phyloP scores from a whole-genome alignment of 306 rosid species.

The Vachellia pachyceras region DNA sequence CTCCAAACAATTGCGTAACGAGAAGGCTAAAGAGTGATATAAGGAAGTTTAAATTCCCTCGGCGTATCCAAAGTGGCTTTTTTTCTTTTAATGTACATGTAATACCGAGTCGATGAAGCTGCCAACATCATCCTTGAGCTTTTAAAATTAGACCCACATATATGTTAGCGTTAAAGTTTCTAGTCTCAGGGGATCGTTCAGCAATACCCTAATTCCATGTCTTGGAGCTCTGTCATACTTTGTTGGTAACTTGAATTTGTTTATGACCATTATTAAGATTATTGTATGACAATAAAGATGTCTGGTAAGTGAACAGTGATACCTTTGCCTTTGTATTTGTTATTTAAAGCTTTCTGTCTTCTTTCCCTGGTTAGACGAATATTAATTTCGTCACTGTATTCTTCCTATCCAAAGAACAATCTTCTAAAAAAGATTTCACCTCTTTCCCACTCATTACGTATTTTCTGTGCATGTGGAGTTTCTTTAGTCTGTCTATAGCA shows the following conservation, averaged over 20 bases:
- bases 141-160: constrained; percentile 9
- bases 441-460: not conserved
- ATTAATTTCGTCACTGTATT: not conserved
- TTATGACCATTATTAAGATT: not conserved
- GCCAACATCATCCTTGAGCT: not conserved
- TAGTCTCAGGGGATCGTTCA: not conserved
- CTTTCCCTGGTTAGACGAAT: not conserved
- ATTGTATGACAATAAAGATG: not conserved
- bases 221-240: not conserved
- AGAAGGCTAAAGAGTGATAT: not conserved
- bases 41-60: not conserved
- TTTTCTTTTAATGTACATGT: too few species aligned
- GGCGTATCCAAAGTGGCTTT: not conserved
- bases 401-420: not conserved
- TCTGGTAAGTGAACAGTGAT: not conserved
- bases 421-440: not conserved
- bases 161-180: constrained; percentile 3
- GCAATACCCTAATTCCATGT: not conserved
- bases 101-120: too few species aligned
- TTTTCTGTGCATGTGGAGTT: not conserved
- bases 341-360: not conserved
- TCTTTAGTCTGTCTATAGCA: not conserved
- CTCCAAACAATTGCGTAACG: not conserved
- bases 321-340: not conserved
- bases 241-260: not conserved